Evolutionary conservation across 2,329 filamentous ascomycete genomes (phyloP), one percentile per base, ranked within the genome.

Genomic region (Piedraia hortae): DNA sequence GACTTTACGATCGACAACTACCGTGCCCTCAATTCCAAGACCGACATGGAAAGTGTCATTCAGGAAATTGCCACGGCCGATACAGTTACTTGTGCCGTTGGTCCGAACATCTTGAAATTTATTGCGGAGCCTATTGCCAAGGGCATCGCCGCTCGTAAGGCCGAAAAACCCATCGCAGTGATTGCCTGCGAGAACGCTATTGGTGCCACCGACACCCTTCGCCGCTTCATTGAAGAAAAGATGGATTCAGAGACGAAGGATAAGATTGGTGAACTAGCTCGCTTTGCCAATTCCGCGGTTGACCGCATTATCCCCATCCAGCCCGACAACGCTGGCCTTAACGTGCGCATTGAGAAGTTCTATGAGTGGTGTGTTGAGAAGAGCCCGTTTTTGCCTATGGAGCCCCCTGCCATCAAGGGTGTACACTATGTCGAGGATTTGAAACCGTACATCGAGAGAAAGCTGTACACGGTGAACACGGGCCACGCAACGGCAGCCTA

Each of bases 121-220:
- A 85, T 97, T 42, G 85, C 85, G 20, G 74, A 82, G 12, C 72
- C 80, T 36, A 90, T 97, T 36, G 82, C 82, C 42, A 85, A 89
- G 58, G 85, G 75, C 34, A 75, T 97, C 31, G 69, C 82, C 43
- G 59, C 59, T 33, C 71, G 85, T 31, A 58, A 64, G 12, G 45
- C 47, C 20, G 44, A 53, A 24, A 59, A 60, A 30, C 80, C 82
- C 5, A 50, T 93, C 18, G 67, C 80, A 11, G 74, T 97, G 42
- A 90, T 97, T 50, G 85, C 85, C 26, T 97, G 85, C 50, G 85
- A 97, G 56, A 97, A 97, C 48, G 77, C 77, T 44, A 91, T 93
- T 43, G 75, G 75, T 33, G 85, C 78, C 38, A 93, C 85, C 21
- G 74, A 85, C 43, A 75, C 72, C 17, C 69, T 91, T 22, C 74